Conservation (phyloP, 352 stramenopile genomes). For the Pythium scleroteichum region DNA sequence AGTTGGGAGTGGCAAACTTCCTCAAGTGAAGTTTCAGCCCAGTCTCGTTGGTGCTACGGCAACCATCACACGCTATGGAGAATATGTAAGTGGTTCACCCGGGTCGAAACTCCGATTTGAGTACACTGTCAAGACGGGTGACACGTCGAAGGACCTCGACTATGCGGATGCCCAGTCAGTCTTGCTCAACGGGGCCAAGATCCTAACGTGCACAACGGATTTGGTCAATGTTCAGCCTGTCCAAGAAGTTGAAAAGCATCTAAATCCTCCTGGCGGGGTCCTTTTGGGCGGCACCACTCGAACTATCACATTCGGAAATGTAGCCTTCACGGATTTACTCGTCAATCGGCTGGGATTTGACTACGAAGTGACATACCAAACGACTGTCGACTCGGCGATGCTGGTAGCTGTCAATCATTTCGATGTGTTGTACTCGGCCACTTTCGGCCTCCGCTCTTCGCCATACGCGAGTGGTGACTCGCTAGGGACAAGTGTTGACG, state of each 20-base stretch:
- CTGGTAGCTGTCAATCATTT: slow-evolving; percentile 59
- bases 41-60: slow-evolving; percentile 33
- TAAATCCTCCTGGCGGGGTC: slow-evolving; percentile 74
- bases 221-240: slow-evolving; percentile 31
- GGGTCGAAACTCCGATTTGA: slow-evolving; percentile 60
- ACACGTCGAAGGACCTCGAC: slow-evolving; percentile 62
- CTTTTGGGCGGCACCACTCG: slow-evolving; percentile 43
- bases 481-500: slow-evolving; percentile 65
- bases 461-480: slow-evolving; percentile 58
- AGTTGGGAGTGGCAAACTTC: slow-evolving; percentile 33
- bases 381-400: slow-evolving; percentile 37
- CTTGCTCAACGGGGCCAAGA: slow-evolving; percentile 65
- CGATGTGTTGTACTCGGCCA: slow-evolving; percentile 71
- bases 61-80: slow-evolving; percentile 57
- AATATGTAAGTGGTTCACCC: slow-evolving; percentile 58
- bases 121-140: slow-evolving; percentile 73
- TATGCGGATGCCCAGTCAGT: slow-evolving; percentile 60
- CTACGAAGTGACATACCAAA: slow-evolving; percentile 65
- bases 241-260: slow-evolving; percentile 65
- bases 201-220: slow-evolving; percentile 63
- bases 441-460: slow-evolving; percentile 61
- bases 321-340: slow-evolving; percentile 67
- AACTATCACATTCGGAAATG: slow-evolving; percentile 56
- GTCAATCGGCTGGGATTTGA: slow-evolving; percentile 72
- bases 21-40: slow-evolving; percentile 58